Evolutionary conservation across 106 monocot species (phyloP).

Genomic region (Dendrobium huoshanense): DNA sequence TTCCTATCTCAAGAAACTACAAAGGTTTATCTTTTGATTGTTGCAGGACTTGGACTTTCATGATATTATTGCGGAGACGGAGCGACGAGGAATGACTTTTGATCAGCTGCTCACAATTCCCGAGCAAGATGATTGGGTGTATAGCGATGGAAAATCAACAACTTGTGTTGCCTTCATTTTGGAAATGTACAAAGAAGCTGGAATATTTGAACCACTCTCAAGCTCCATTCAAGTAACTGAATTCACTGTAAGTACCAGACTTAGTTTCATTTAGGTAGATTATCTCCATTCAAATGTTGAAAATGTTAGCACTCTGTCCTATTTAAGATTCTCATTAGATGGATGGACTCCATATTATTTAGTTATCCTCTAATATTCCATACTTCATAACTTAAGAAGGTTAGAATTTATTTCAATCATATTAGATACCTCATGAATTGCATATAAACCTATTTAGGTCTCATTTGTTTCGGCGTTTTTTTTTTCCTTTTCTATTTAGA

Average conservation of each 20-base stretch:
- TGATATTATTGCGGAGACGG: slow-evolving; percentile 66
- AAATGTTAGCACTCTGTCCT: too few species aligned
- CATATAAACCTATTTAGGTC: too few species aligned
- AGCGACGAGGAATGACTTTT: slow-evolving; percentile 77
- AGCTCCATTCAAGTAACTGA: slow-evolving; percentile 89
- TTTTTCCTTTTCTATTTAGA: too few species aligned
- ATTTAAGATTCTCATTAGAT: too few species aligned
- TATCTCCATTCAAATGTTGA: not conserved
- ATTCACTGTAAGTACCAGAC: slow-evolving; percentile 68
- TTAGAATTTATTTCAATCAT: not conserved
- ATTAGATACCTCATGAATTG: not conserved
- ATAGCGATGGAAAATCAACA: slow-evolving; percentile 92
- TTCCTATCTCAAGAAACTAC: not conserved
- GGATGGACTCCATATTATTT: not conserved
- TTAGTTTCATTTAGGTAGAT: not conserved
- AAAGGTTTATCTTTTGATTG: not conserved
- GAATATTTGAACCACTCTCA: slow-evolving; percentile 60
- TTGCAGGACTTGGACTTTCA: slow-evolving; percentile 67
- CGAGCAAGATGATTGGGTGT: slow-evolving; percentile 94
- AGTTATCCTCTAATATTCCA: not conserved
- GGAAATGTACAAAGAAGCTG: slow-evolving; percentile 89
- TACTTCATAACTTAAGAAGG: not conserved
- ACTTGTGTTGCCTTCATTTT: slow-evolving; percentile 93
- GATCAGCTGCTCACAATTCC: slow-evolving; percentile 89
- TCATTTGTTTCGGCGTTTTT: too few species aligned